Evolutionary conservation across 2,329 filamentous ascomycete genomes (phyloP), one percentile per base, ranked within the genome.

Genomic region (Aspergillus phoenicis): DNA sequence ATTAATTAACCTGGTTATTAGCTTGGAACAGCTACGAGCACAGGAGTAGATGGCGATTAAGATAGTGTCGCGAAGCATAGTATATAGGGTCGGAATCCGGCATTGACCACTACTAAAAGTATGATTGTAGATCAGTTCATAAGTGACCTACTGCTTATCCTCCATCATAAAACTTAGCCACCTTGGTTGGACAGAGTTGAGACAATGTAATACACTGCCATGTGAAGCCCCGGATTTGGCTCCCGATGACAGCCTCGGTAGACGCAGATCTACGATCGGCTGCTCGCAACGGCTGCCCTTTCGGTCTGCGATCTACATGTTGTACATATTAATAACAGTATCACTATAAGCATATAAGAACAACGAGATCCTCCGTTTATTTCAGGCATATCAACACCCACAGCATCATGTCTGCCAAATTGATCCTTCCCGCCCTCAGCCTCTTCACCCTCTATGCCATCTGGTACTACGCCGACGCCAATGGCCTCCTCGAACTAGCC

Each of bases 401-500:
- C 26, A 26, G 2, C 39, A 63, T 22, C 22, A 68, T 68, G 64
- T 48, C 22, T 22, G 71, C 71, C 63, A 70, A 64, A 59, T 60
- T 66, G 33, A 24, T 73, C 30, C 67, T 76, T 4, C 73, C 70
- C 33, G 65, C 71, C 11, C 64, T 77, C 30, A 72, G 73, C 60
- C 61, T 70, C 10, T 70, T 66, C 22, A 74, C 69, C 36, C 58
- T 73, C 58, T 77, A 74, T 58, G 69, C 70, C 2, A 70, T 77
- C 7, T 75, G 73, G 62, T 70, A 74, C 60, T 76, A 74, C 52
- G 67, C 70, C 8, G 60, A 70, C 6, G 63, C 63, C 52, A 78
- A 76, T 61, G 74, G 74, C n/a, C 62, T 73, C 8, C 53, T 70
- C 39, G 59, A 52, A 13, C 54, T 73, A 11, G 63, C 63, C 8